Conservation (phyloP, 345 rosid genomes). For the Cochlearia excelsa region DNA sequence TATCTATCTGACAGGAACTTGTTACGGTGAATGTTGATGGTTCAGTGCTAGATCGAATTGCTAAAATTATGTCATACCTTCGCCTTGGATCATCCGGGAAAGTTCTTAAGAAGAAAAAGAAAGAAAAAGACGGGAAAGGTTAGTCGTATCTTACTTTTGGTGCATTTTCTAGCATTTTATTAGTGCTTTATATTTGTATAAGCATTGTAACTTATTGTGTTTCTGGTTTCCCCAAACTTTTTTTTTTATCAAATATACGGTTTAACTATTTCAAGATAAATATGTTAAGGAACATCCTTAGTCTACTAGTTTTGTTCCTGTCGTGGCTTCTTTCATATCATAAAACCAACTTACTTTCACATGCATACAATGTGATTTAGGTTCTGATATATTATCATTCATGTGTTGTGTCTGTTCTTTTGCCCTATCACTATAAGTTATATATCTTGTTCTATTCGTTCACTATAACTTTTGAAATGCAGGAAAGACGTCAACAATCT, state of each 20-base stretch:
- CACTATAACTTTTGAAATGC: conserved; percentile 15
- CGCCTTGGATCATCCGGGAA: conserved; percentile 99
- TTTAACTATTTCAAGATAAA: not conserved
- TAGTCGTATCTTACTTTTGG: conserved; percentile 10
- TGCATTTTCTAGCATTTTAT: not conserved
- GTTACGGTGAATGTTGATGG: conserved; percentile 91
- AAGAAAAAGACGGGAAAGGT: conserved; percentile 85
- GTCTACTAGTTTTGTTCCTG: not conserved
- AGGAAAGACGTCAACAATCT: conserved; percentile 55
- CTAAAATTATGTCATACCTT: conserved; percentile 93
- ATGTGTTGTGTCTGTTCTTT: conserved; percentile 15
- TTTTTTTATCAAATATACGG: not conserved
- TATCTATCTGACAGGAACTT: conserved; percentile 59
- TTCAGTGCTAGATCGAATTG: conserved; percentile 93
- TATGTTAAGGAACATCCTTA: not conserved
- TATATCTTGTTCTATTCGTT: not conserved
- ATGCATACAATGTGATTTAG: not conserved
- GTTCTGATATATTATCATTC: not conserved
- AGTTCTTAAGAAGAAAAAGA: conserved; percentile 98
- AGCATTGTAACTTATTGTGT: too few species aligned
- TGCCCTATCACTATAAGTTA: not conserved
- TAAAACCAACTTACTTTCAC: too few species aligned
- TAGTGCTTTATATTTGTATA: too few species aligned
- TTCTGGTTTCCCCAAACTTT: not conserved
- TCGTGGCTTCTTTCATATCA: conserved; percentile 6